phyloP scores from a whole-genome alignment of 208 protist species.

The Tritrichomonas musculus region DNA sequence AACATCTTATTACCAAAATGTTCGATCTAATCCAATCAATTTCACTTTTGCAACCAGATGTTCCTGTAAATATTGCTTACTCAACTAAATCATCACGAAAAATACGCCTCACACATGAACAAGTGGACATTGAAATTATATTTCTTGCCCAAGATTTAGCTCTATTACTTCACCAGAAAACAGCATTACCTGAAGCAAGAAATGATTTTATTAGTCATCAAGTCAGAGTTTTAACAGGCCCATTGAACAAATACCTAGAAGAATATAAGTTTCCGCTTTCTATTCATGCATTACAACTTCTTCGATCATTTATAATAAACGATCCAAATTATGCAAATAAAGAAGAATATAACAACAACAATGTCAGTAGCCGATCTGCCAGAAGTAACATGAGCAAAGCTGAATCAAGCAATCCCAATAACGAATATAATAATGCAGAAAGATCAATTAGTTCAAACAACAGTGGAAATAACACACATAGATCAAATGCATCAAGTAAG shows the following conservation, averaged over 20 bases:
- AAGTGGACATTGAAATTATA: constrained; percentile 6
- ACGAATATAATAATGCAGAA: no score
- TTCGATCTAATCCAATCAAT: constrained; percentile 11
- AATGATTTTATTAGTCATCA: not conserved
- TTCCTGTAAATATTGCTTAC: not conserved
- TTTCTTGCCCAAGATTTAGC: not conserved
- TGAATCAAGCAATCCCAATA: no score
- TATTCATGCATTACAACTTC: not conserved
- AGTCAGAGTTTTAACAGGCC: not conserved
- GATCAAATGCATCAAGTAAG: no score
- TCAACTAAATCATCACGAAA: not conserved
- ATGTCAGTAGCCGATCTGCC: no score
- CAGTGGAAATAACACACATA: no score
- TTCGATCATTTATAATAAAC: not conserved
- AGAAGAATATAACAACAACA: no score
- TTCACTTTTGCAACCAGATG: not conserved
- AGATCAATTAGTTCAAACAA: no score
- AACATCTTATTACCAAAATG: not conserved
- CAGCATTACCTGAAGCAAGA: not conserved
- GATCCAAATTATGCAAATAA: no score
- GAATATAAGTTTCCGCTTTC: not conserved
- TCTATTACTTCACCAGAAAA: not conserved
- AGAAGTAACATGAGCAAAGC: no score
- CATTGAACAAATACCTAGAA: not conserved
- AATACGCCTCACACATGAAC: not conserved